Base-by-base conservation (phyloP, 148 eudicot species). In the Camellia granthamiana region DNA sequence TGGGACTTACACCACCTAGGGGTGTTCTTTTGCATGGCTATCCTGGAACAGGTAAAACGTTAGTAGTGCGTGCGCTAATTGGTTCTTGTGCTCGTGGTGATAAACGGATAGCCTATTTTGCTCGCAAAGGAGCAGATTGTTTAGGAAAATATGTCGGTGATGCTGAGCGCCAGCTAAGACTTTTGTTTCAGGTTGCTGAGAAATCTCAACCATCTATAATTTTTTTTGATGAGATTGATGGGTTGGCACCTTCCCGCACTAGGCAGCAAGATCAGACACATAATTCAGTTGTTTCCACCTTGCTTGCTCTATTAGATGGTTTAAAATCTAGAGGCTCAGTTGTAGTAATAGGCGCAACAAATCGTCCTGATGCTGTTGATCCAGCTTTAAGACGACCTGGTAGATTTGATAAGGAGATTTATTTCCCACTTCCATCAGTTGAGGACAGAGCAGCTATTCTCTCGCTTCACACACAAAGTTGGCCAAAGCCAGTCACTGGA, bases 111-210 rank as follows among this genome's bases (percentile, higher is more conserved):
- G 97, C 99, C 67, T 95, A 93, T 89, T 95, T 95, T 88, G 97
- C 99, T 59, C 97, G 99, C 69, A 95, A 95, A 85, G 99, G 97
- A 71, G 99, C 99, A 66, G 99, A 95, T 84, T 95, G 99, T 85
- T 86, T 95, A 68, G 99, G 99, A 43, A 95, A 95, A 84, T 95
- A 95, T 85, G 99, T 95, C n/a, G 99, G 99, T 72, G 99, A 95
- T 89, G 97, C 99, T 81, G 99, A 95, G 77, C 97, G 99, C 77
- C 99, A 95, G 88, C 88, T 95, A 54, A 89, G 99, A 84, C 97
- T 95, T 84, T 72, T 95, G 78, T 95, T 95, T 81, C 99, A 95
- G 80, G 99, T 93, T 85, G 99, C 99, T 10, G 99, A 95, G 84
- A 93, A 89, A 86, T 92, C 90, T 79, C 99, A 95, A 83, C 99